These are phyloP conservation scores for Stropharia rugosoannulata DNA, from an alignment of 768 basidiomycete genomes.

Conservation along the genomic window DNA sequence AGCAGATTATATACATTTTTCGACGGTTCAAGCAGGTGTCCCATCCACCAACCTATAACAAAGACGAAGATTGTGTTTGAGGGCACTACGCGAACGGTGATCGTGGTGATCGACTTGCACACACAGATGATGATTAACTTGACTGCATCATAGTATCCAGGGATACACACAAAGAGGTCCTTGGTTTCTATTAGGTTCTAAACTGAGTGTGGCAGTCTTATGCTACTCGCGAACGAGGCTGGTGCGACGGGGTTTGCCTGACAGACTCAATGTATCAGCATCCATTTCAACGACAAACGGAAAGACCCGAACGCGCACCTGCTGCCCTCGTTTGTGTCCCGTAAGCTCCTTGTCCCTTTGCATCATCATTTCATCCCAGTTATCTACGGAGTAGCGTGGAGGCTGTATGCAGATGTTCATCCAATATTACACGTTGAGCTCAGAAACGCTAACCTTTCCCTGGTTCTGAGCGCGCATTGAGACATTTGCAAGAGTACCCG, in stretches of 20 bases:
- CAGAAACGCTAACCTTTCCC: constrained; percentile 65
- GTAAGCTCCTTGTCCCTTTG: constrained; percentile 85
- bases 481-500: constrained; percentile 82
- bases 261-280: not conserved
- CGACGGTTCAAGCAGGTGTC: too few species aligned
- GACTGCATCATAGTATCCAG: too few species aligned
- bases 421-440: not conserved
- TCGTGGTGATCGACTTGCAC: too few species aligned
- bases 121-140: too few species aligned
- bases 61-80: too few species aligned
- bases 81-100: too few species aligned
- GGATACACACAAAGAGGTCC: too few species aligned
- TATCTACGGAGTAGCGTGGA: constrained; percentile 80
- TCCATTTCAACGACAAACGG: not conserved
- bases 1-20: too few species aligned
- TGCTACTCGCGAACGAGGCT: constrained; percentile 68
- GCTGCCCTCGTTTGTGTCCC: constrained; percentile 83
- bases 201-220: constrained; percentile 16
- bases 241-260: constrained; percentile 73
- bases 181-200: not conserved
- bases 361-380: constrained; percentile 98
- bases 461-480: constrained; percentile 83
- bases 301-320: constrained; percentile 50
- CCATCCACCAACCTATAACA: too few species aligned
- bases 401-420: constrained; percentile 45